Base-by-base conservation (phyloP, 139 green algal species). In the Picochlorum costavermella region DNA sequence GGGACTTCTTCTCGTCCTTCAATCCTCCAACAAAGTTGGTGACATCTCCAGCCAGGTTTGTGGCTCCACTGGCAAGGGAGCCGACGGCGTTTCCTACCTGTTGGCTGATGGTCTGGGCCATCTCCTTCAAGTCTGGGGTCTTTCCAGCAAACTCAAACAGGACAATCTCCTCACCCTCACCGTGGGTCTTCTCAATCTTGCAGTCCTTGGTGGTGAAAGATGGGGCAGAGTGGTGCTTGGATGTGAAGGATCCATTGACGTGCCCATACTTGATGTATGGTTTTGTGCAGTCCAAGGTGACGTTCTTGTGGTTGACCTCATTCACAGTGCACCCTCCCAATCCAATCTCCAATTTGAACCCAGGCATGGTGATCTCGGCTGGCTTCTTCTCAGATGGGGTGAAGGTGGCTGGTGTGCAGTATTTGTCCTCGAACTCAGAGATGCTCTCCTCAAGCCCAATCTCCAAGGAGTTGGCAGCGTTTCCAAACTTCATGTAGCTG, bases 111-210 rank as follows among this genome's bases (percentile, higher is more conserved):
- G 50, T 37, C 28, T 64, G 66, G 37, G 33, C 63, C 16, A 78
- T 40, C 11, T 33, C 2, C 46, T 66, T 71, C 20, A 66, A 50
- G 40, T 46, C 55, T 17, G 50, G 58, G 17, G 60, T 3, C 9
- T 49, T 36, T 36, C 71, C 71, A 45, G 73, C 64, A 30, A 77
- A 77, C 26, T 63, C 50, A 46, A 63, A 77, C 23, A 77, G 71
- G 37, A 77, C 65, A 59, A 68, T 61, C 57, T 72, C 48, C 11
- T 53, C 16, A 5, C 12, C 9, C 43, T 73, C 65, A 23, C 71
- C 71, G 64, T 72, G 67, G 28, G 28, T 36, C 53, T 77, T 73
- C 26, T 12, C 64, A 17, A 73, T 30, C 56, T 77, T 68, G 65
- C 71, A 77, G 20, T 60, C 51, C 62, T 76, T 76, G 44, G 56